Base-by-base conservation (phyloP, 2,329 filamentous ascomycete genomes). In the Scedosporium apiospermum region DNA sequence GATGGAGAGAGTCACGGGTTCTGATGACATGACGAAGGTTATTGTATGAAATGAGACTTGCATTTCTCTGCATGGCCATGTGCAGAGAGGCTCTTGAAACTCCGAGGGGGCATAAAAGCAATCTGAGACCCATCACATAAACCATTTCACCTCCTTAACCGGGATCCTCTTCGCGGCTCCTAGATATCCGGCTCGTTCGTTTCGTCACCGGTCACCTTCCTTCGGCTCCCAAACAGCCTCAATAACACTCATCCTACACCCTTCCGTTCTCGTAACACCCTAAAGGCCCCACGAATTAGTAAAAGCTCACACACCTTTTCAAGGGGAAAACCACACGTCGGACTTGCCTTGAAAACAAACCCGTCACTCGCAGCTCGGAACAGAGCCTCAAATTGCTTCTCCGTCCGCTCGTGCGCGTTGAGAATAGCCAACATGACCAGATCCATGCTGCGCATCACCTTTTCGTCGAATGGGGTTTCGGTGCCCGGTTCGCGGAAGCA, bases 401-500 rank as follows among this genome's bases (percentile, higher is more conserved):
- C 76, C 3, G 73, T 73, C 7, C 81, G 74, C 70, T 83, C 82
- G 66, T 80, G 76, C 2, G 80, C 76, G 65, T 83, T 84, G 44
- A 82, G 71, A 42, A 82, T 64, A 6, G 75, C 74, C 68, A 83
- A 67, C 81, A 84, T 83, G 3, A 81, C 71, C 65, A 82, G 68
- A 65, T 82, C 81, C 78, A 82, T 81, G 51, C 76, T 74, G 16
- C 77, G 70, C 64, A 80, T 77, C 41, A 80, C 68, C 64, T 74
- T 78, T 66, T 81, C 78, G 63, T 81, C 79, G 75, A 75, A 78
- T 0, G 73, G 67, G 30, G 70, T 72, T 65, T 80, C 76, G 2
- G 65, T 66, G 0, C 75, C 76, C 0, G 73, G 69, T 26, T 75
- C 72, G 0, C 73, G 70, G 1, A 81, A 68, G 65, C 78, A 81